A percentile compares a stretch with the other conserved stretches of the same genome.
Evolutionary conservation across 805 yeast genomes (phyloP).

Genomic region (Pichia scutulata): DNA sequence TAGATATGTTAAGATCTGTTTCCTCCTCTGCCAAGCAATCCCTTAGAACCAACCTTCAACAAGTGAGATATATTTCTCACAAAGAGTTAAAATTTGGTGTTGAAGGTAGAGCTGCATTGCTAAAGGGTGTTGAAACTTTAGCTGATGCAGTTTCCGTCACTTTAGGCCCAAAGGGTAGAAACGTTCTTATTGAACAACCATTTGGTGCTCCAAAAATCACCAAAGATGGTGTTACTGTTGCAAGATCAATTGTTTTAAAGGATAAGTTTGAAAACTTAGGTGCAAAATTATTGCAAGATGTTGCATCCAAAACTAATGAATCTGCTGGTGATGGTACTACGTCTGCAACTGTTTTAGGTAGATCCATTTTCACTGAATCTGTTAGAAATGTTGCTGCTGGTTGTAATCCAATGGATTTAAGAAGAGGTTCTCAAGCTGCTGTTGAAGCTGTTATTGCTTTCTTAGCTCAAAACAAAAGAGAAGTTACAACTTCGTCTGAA

Average conservation of each 20-base stretch:
- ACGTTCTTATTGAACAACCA: slow-evolving; percentile 91
- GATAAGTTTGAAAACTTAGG: slow-evolving; percentile 96
- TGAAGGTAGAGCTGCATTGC: slow-evolving; percentile 90
- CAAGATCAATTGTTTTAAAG: slow-evolving; percentile 69
- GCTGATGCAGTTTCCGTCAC: slow-evolving; percentile 97
- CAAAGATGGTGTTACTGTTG: slow-evolving; percentile 98
- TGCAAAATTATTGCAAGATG: slow-evolving; percentile 91
- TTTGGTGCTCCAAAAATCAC: slow-evolving; percentile 97
- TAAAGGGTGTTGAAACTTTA: slow-evolving; percentile 88
- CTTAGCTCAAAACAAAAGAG: slow-evolving; percentile 80
- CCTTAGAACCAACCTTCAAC: slow-evolving; percentile 27
- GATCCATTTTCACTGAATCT: slow-evolving; percentile 90
- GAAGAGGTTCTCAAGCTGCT: slow-evolving; percentile 96
- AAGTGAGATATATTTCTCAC: slow-evolving; percentile 49
- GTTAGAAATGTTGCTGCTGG: slow-evolving; percentile 98
- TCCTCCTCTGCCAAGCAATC: slow-evolving; percentile 34
- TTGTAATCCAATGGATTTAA: slow-evolving; percentile 96
- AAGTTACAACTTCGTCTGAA: slow-evolving; percentile 88
- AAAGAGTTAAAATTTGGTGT: slow-evolving; percentile 96
- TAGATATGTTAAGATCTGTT: slow-evolving; percentile 3
- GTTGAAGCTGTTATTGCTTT: slow-evolving; percentile 87
- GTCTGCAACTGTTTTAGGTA: slow-evolving; percentile 92
- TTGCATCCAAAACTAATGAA: slow-evolving; percentile 94
- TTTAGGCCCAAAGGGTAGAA: slow-evolving; percentile 96
- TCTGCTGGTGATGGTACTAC: slow-evolving; percentile 99